These are phyloP conservation scores for Phytophthora macrochlamydospora DNA, from an alignment of 352 stramenopile genomes.

Conservation along the genomic window DNA sequence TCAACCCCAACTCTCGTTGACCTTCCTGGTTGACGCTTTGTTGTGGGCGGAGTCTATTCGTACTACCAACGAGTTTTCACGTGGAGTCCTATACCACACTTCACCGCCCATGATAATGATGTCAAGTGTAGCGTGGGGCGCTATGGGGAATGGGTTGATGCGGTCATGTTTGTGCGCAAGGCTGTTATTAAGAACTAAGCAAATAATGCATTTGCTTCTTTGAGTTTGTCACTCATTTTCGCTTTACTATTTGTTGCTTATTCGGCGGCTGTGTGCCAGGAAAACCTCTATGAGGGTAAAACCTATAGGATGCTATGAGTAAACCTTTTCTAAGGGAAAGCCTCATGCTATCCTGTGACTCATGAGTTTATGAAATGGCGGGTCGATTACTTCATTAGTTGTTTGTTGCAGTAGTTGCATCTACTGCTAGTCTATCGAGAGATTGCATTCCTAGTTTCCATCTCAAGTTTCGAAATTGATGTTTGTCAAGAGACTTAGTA, in stretches of 20 bases:
- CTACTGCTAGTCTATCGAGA: background rate
- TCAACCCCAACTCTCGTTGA: too few species aligned
- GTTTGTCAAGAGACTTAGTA: slow-evolving; percentile 31
- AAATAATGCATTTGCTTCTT: background rate
- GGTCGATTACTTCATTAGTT: background rate
- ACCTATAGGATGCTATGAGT: background rate
- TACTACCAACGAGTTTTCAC: too few species aligned
- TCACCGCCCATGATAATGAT: background rate
- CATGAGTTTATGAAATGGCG: background rate
- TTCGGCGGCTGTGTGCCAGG: background rate
- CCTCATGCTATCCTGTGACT: background rate
- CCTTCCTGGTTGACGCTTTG: too few species aligned
- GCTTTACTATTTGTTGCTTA: background rate
- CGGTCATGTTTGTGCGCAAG: slow-evolving; percentile 10
- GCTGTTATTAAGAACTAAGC: background rate
- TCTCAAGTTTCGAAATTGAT: slow-evolving; percentile 8
- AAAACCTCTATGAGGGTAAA: background rate
- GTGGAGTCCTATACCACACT: too few species aligned
- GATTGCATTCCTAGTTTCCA: slow-evolving; percentile 4
- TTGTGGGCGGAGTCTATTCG: too few species aligned
- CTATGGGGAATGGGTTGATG: slow-evolving; percentile 14
- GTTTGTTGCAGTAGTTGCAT: too few species aligned
- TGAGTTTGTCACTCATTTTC: background rate
- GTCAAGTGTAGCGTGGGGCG: background rate
- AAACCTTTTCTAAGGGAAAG: background rate